A percentile compares a stretch with the other conserved stretches of the same genome.
Conservation (phyloP, 305 asterid species). For the Petunia hybrid region DNA sequence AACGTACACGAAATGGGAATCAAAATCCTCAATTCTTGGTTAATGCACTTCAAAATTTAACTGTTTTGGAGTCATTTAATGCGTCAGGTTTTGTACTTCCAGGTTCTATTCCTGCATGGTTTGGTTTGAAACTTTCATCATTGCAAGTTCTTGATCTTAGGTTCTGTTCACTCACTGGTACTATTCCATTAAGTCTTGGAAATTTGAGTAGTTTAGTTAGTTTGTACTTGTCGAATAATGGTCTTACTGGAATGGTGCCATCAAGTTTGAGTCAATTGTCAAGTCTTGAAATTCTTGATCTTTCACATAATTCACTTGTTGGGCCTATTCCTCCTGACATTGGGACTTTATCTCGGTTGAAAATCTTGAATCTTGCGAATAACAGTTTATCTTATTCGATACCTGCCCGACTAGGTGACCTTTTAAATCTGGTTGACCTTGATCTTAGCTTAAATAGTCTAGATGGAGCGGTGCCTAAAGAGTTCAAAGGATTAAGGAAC, state of each 20-base stretch:
- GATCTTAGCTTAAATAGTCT: slow-evolving; percentile 77
- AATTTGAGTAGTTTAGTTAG: slow-evolving; percentile 62
- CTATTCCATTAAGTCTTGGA: slow-evolving; percentile 66
- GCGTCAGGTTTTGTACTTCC: slow-evolving; percentile 73
- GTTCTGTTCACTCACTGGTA: slow-evolving; percentile 61
- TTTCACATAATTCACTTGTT: slow-evolving; percentile 63
- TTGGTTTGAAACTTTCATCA: slow-evolving; percentile 58
- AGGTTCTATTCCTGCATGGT: slow-evolving; percentile 77
- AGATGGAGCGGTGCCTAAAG: slow-evolving; percentile 60
- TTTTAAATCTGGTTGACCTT: slow-evolving; percentile 68
- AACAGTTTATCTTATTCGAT: slow-evolving; percentile 73
- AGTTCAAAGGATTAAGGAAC: slow-evolving; percentile 58
- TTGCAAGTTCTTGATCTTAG: slow-evolving; percentile 83
- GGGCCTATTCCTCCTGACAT: slow-evolving; percentile 66
- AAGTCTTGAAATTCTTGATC: slow-evolving; percentile 65
- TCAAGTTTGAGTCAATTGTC: slow-evolving; percentile 63
- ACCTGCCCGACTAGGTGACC: slow-evolving; percentile 68
- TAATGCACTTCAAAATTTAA: slow-evolving; percentile 72
- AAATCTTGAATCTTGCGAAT: slow-evolving; percentile 70
- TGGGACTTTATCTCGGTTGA: slow-evolving; percentile 63
- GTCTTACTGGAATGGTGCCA: slow-evolving; percentile 65
- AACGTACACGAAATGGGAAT: slow-evolving; percentile 53
- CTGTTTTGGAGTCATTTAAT: slow-evolving; percentile 64
- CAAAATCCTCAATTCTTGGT: slow-evolving; percentile 57
- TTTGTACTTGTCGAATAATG: slow-evolving; percentile 62